Conservation (phyloP, 225 moss, liverwort and hornwort species). For the Pleurozium schreberi region DNA sequence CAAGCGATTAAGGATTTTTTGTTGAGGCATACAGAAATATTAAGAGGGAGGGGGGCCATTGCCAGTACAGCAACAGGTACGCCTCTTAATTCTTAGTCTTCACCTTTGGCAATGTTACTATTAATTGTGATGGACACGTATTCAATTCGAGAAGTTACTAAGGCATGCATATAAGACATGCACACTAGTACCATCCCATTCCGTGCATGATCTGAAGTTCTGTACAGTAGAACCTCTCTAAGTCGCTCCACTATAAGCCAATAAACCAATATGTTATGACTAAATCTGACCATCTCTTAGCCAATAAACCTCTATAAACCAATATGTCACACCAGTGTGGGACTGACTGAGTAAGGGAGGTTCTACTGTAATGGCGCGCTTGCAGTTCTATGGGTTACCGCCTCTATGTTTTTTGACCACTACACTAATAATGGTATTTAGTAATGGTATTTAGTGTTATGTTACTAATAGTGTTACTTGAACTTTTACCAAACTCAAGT, state of each 20-base stretch:
- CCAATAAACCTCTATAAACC: too few species aligned
- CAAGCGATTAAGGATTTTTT: constrained; percentile 85
- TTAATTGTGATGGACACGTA: not conserved
- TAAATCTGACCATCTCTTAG: too few species aligned
- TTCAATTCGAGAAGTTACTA: not conserved
- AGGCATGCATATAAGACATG: not conserved
- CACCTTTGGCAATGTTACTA: not conserved
- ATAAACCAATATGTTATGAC: too few species aligned
- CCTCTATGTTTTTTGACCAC: not conserved
- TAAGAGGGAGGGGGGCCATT: constrained; percentile 79
- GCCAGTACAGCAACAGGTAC: constrained; percentile 53
- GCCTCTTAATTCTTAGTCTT: not conserved
- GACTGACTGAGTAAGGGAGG: too few species aligned
- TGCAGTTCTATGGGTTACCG: not conserved
- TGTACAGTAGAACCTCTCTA: too few species aligned
- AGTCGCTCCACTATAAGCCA: too few species aligned
- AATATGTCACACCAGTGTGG: too few species aligned
- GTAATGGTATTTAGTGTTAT: too few species aligned
- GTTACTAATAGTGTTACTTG: too few species aligned
- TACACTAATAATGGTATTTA: too few species aligned
- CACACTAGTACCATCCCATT: not conserved
- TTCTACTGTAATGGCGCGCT: too few species aligned
- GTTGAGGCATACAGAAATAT: constrained; percentile 71
- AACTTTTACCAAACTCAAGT: too few species aligned
- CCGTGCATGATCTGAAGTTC: not conserved